Evolutionary conservation across 1,284 basidiomycete genomes (phyloP), one percentile per base, ranked within the genome.

Genomic region (Sphaerobolus stellatus): DNA sequence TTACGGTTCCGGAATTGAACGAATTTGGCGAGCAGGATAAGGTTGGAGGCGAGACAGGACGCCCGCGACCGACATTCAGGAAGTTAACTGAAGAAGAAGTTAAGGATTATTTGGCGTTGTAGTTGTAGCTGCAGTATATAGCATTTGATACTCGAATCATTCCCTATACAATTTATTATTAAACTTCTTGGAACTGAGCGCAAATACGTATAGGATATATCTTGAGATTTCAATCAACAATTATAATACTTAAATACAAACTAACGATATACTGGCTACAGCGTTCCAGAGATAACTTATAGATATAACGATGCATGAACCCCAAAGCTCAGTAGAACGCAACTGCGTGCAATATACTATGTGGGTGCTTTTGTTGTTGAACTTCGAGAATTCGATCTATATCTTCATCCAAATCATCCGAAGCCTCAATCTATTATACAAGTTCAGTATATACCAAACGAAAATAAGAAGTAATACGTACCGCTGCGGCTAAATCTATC

Each of bases 51-150:
- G 86, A 88, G 62, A 88, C 83, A 8, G 85, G 81, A 34, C 81
- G 92, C 56, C 82, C 84, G 49, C 87, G 85, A 66, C 88, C 94
- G 24, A 92, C 91, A 14, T 98, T 98, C 78, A 81, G 95, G 68
- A 97, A 96, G 73, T 73, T 98, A 65, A 87, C 85, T 22, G 94
- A 97, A 75, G 90, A 94, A 71, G 95, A 98, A 76, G 92, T 98
- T 56, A 84, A 86, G 64, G 94, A 98, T 75, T 98, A 96, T 76
- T 75, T 97, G 68, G 85, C 90, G 49, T 73, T 92, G 73, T 92
- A 86, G 20, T n/a, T 48, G 9, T 14, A 48, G 6, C 9, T 48
- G 41, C 28, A 6, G 22, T 43, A 4, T 11, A 18, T 9, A 6
- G 20, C 28, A 43, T 22, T 14, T 43, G 22, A 7, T 7, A 38